Base-by-base conservation (phyloP, 208 protist species). In the Acanthamoeba castellanii region DNA sequence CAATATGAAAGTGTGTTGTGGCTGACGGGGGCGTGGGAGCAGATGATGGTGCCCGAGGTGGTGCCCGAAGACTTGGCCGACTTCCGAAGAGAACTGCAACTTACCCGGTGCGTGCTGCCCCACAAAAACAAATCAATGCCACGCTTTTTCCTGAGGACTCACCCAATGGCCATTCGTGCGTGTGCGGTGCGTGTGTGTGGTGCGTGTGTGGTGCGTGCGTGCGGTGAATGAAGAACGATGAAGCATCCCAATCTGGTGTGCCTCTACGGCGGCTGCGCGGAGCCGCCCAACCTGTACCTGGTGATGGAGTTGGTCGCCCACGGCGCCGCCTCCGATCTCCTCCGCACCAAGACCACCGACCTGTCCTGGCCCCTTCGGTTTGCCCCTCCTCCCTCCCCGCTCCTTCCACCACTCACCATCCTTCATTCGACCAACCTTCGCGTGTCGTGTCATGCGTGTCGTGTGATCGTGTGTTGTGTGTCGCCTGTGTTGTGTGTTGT, bases 231-330 rank as follows among this genome's bases (percentile, higher is more conserved):
- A 5, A 88, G 78, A 61, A 30, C 50, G 25, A 91, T 91, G 84
- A 70, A 70, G 59, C 84, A 91, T 45, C 84, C 84, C 20, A 91
- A 91, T 42, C 30, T 91, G n/a, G 84, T 91, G 52, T 70, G 50
- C 32, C n/a, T 91, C 16, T 50, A 72, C 59, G 84, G 57, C 9
- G 84, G 84, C 84, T 91, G 84, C 34, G 84, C 84, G 3, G 84
- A 91, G 84, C 84, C 84, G 50, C 84, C 84, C 47, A 91, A 91
- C 42, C 57, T 91, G 34, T 91, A 91, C 34, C 59, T 91, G 55
- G 84, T 91, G 27, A 91, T 91, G 84, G 84, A 91, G 84, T 42
- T 91, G 22, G 84, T 70, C n/a, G 13, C 7, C 9, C 84, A 91
- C 34, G 84, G 84, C 30, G 59, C 84, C n/a, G 84, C 34, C 6